Conservation (phyloP, 768 basidiomycete genomes). For the Lepiota brunneoincarnata region DNA sequence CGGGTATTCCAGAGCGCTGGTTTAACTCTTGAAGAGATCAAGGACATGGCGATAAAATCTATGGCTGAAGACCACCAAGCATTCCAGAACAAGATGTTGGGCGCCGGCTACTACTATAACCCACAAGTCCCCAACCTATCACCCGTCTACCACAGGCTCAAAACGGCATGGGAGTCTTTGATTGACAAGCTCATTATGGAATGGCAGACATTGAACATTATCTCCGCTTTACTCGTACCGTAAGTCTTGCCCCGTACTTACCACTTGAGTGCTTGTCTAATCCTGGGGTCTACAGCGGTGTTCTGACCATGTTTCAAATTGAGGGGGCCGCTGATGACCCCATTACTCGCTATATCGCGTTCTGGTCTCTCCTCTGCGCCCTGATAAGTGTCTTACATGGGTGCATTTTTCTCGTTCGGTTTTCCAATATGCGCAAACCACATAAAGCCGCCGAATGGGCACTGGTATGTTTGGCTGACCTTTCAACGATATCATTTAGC, state of each 20-base stretch:
- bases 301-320: slow-evolving; percentile 66
- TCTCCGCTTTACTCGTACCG: slow-evolving; percentile 59
- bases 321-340: slow-evolving; percentile 54
- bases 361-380: slow-evolving; percentile 61
- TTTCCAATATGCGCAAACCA: slow-evolving; percentile 65
- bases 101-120: too few relatives aligned
- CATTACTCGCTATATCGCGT: slow-evolving; percentile 55
- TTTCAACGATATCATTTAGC: too few relatives aligned
- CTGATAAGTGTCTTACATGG: slow-evolving; percentile 73
- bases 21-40: slow-evolving; percentile 45
- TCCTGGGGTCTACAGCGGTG: slow-evolving; percentile 41
- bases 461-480: neutral
- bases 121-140: slow-evolving; percentile 1
- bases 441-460: slow-evolving; percentile 29
- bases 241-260: slow-evolving; percentile 19
- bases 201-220: slow-evolving; percentile 73
- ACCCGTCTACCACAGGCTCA: slow-evolving; percentile 10
- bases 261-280: neutral
- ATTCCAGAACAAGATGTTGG: neutral
- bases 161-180: slow-evolving; percentile 56
- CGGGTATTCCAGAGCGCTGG: slow-evolving; percentile 69
- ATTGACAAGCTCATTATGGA: slow-evolving; percentile 63
- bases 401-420: slow-evolving; percentile 69
- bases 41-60: slow-evolving; percentile 14
- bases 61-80: neutral